Percentiles rank a stretch among this genome's conserved stretches.
phyloP scores from a whole-genome alignment of 2,329 filamentous ascomycete species.

The Westerdykella sp. region DNA sequence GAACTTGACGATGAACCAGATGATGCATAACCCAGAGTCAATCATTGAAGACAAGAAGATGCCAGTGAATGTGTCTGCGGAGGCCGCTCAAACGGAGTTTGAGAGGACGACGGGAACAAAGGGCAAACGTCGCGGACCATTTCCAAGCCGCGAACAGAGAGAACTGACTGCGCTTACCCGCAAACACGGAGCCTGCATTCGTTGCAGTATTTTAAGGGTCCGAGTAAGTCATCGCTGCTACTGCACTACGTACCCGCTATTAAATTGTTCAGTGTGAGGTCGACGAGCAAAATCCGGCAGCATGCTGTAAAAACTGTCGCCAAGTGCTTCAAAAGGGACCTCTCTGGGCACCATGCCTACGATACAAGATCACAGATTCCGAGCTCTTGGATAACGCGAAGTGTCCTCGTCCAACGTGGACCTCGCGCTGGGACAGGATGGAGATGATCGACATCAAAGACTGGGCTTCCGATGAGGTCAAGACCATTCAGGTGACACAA shows the following conservation, averaged over 20 bases:
- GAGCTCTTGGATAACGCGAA: conserved; percentile 2
- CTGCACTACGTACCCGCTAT: background rate
- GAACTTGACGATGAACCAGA: too few relatives aligned
- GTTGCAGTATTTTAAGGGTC: conserved; percentile 3
- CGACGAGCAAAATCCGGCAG: background rate
- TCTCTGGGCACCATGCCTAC: conserved; percentile 1
- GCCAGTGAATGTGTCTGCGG: too few relatives aligned
- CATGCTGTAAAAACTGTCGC: background rate
- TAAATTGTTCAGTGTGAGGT: background rate
- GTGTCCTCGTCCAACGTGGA: conserved; percentile 3
- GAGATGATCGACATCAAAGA: conserved; percentile 1
- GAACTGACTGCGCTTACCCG: conserved; percentile 1
- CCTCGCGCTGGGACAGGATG: conserved; percentile 3
- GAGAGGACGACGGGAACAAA: background rate
- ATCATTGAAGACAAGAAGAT: too few relatives aligned
- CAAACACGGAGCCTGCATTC: conserved; percentile 1
- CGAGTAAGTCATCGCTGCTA: background rate
- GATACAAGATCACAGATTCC: conserved; percentile 2
- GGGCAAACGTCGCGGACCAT: conserved; percentile 3
- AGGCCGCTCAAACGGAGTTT: background rate
- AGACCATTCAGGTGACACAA: conserved; percentile 1
- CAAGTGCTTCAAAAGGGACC: background rate
- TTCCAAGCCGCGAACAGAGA: background rate
- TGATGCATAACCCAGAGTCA: too few relatives aligned
- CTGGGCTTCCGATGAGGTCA: conserved; percentile 2